Percentiles rank a stretch among this genome's conserved stretches.
phyloP scores from a whole-genome alignment of 164 flowering plant species.

The Nymphaea thermarum region DNA sequence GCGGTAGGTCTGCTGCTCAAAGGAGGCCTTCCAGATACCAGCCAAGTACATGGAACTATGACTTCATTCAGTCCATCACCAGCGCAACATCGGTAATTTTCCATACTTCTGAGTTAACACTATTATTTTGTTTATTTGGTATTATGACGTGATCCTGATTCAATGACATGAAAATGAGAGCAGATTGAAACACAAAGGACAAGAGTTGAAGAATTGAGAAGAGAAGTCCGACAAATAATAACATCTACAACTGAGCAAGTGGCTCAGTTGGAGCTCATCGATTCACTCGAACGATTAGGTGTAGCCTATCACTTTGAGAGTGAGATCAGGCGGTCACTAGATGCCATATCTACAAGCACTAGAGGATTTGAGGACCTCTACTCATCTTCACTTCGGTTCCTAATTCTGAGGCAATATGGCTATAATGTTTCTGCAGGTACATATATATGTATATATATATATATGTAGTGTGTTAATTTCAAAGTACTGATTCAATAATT shows the following conservation, averaged over 20 bases:
- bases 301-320: not conserved
- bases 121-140: too few species aligned
- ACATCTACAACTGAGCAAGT: not conserved
- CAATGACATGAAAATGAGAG: not conserved
- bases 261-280: not conserved
- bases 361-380: not conserved
- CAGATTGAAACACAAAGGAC: not conserved
- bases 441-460: too few species aligned
- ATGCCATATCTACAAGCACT: not conserved
- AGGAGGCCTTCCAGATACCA: not conserved
- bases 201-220: not conserved
- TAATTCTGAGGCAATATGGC: not conserved
- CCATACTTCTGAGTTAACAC: not conserved
- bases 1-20: not conserved
- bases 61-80: not conserved
- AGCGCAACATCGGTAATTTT: not conserved
- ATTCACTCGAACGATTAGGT: not conserved
- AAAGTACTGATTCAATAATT: too few species aligned
- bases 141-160: too few species aligned
- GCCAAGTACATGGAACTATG: not conserved
- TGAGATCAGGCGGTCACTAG: not conserved
- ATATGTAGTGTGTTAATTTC: too few species aligned
- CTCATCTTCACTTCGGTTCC: not conserved
- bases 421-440: not conserved
- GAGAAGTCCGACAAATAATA: not conserved